Base-by-base conservation (phyloP, 108 stramenopile genomes). In the Mediolabrus comicus region DNA sequence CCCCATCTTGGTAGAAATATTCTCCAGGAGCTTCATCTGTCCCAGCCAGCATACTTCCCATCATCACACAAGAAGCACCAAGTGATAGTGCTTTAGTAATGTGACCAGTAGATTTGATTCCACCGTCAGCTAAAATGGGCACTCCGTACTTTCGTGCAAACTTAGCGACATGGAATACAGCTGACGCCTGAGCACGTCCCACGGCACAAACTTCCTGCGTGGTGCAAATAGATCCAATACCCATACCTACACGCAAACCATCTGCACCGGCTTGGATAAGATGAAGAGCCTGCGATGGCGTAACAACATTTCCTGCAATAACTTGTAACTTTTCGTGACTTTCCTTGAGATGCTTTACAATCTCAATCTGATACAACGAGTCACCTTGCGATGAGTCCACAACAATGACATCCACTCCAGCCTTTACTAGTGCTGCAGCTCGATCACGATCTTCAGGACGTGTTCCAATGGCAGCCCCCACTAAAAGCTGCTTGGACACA, bases 241-340 rank as follows among this genome's bases (percentile, higher is more conserved):
- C 99, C 99, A 99, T 99, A 53, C 99, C 99, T 13, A 99, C 98
- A n/a, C 99, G 91, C 22, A 99, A 85, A 32, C 98, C 99, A 78
- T 99, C 98, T n/a, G 95, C 99, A 29, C 99, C 99, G 49, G 98
- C 97, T 66, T 96, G 80, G 76, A 99, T 99, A 57, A 99, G 85
- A 72, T 97, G 95, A 27, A 91, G 77, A 22, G 98, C 98, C 84
- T 99, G 99, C 0, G 89, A 74, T 10, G 95, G 90, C 8, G 98
- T 99, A 24, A 99, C 98, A 31, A 98, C 97, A 77, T 99, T 99
- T 29, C 99, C 99, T 39, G 94, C 99, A 72, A 99, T 98, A 4
- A 99, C 97, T 53, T 99, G 93, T 2, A 99, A 65, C 36, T 81
- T 68, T 13, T 98, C 98, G 65, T 89, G 84, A 17, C 72, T 81